Evolutionary conservation across 495 filamentous ascomycete genomes (phyloP).

Genomic region (Parachaetomium inaequale): DNA sequence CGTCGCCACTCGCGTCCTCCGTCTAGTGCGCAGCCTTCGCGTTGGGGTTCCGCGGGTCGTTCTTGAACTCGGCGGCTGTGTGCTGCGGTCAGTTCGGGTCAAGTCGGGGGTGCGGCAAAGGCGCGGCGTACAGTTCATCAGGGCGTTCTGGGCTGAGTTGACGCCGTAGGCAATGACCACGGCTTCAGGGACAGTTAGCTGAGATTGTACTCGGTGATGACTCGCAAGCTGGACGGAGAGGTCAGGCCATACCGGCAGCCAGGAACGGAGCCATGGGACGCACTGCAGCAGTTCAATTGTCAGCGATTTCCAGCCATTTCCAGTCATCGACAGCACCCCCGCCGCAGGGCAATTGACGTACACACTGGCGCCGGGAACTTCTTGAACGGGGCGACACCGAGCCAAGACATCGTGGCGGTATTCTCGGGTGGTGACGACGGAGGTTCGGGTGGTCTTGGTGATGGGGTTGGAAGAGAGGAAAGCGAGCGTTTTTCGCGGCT

Average conservation of each 20-base stretch:
- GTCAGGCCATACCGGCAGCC: slow-evolving; percentile 73
- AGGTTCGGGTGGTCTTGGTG: slow-evolving; percentile 24
- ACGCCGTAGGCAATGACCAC: slow-evolving; percentile 81
- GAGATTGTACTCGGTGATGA: background rate
- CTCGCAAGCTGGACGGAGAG: background rate
- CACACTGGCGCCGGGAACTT: slow-evolving; percentile 86
- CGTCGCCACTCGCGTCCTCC: slow-evolving; percentile 10
- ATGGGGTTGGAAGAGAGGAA: slow-evolving; percentile 27
- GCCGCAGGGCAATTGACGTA: slow-evolving; percentile 52
- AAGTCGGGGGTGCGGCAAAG: slow-evolving; percentile 1
- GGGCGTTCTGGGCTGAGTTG: slow-evolving; percentile 66
- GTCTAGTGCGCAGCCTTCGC: slow-evolving; percentile 52
- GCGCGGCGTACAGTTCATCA: slow-evolving; percentile 66
- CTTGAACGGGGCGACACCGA: slow-evolving; percentile 64
- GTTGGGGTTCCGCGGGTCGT: slow-evolving; percentile 88
- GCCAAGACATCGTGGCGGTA: slow-evolving; percentile 65
- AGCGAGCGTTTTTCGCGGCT: slow-evolving; percentile 46
- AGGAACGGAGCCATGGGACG: slow-evolving; percentile 88
- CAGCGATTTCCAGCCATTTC: slow-evolving; percentile 7
- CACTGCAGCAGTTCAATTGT: slow-evolving; percentile 54
- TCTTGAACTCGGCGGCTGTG: slow-evolving; percentile 86
- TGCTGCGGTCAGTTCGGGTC: slow-evolving; percentile 25
- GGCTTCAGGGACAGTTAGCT: slow-evolving; percentile 49
- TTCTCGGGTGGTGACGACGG: slow-evolving; percentile 26
- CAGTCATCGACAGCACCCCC: slow-evolving; percentile 7